phyloP scores from a whole-genome alignment of 2,329 filamentous ascomycete species.

The Escovopsis sp. region DNA sequence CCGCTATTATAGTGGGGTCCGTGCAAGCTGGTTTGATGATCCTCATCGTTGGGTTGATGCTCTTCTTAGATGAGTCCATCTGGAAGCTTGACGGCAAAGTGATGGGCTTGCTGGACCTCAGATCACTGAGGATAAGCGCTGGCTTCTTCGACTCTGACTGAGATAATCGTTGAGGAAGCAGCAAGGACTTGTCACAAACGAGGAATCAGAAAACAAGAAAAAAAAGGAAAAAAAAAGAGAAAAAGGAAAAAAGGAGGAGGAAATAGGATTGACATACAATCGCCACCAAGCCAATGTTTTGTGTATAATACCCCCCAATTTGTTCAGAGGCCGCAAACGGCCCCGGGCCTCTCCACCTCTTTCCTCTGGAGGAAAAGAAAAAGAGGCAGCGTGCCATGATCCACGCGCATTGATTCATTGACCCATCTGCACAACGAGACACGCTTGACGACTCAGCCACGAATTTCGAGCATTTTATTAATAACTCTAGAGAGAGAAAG shows the following conservation, averaged over 20 bases:
- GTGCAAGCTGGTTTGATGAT: slow-evolving; percentile 25
- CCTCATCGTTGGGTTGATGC: slow-evolving; percentile 23
- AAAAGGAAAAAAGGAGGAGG: not conserved
- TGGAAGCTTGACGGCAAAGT: slow-evolving; percentile 29
- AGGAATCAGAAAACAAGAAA: not conserved
- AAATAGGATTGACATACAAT: too few relatives aligned
- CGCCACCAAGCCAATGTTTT: too few relatives aligned
- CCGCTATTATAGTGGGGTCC: slow-evolving; percentile 27
- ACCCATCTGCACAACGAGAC: too few relatives aligned
- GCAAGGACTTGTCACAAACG: not conserved
- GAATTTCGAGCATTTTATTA: too few relatives aligned
- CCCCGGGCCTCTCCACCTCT: too few relatives aligned
- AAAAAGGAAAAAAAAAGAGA: not conserved
- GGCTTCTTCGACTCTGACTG: slow-evolving; percentile 33
- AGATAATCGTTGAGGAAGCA: not conserved
- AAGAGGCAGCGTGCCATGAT: not conserved
- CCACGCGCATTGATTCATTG: too few relatives aligned
- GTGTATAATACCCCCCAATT: too few relatives aligned
- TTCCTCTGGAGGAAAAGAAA: not conserved
- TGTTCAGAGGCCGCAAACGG: too few relatives aligned
- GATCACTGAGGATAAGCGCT: slow-evolving; percentile 20
- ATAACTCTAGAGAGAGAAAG: too few relatives aligned
- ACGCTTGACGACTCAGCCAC: too few relatives aligned
- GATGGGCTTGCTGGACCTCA: slow-evolving; percentile 32
- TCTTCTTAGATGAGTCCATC: slow-evolving; percentile 26